phyloP scores from a whole-genome alignment of 108 stramenopile species.

The Cylindrotheca closterium region DNA sequence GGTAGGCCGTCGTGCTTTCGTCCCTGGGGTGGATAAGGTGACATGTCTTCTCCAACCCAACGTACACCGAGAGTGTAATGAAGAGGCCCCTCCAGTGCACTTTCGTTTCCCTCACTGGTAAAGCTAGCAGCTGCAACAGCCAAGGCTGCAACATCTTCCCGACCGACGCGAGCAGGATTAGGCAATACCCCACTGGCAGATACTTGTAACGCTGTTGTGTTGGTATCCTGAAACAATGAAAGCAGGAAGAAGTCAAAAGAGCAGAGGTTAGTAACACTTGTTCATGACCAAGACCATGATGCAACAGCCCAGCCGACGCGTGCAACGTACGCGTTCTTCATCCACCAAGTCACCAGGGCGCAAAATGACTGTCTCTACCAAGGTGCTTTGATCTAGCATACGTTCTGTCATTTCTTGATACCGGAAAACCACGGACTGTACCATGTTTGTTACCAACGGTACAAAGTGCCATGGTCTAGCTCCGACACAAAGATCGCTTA shows the following conservation, averaged over 20 bases:
- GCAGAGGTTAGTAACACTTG: slow-evolving; percentile 2
- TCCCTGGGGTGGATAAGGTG: slow-evolving; percentile 47
- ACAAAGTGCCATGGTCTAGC: slow-evolving; percentile 54
- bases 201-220: slow-evolving; percentile 62
- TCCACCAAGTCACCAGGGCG: slow-evolving; percentile 71
- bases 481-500: slow-evolving; percentile 52
- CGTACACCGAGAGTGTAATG: slow-evolving; percentile 44
- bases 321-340: slow-evolving; percentile 43
- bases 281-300: neutral
- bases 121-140: slow-evolving; percentile 58
- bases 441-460: slow-evolving; percentile 51
- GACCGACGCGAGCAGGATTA: slow-evolving; percentile 49
- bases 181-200: slow-evolving; percentile 44
- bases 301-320: neutral
- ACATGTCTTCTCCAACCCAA: slow-evolving; percentile 41
- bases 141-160: slow-evolving; percentile 76
- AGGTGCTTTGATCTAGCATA: slow-evolving; percentile 40
- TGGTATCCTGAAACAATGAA: slow-evolving; percentile 30
- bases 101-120: slow-evolving; percentile 8
- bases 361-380: slow-evolving; percentile 65
- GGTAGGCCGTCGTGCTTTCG: slow-evolving; percentile 25
- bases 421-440: slow-evolving; percentile 53
- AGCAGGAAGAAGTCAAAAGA: neutral
- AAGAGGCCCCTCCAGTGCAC: slow-evolving; percentile 20
- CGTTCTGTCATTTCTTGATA: slow-evolving; percentile 70